Conservation (phyloP, 2,329 filamentous ascomycete species). For the Penicillium sclerotiorum region DNA sequence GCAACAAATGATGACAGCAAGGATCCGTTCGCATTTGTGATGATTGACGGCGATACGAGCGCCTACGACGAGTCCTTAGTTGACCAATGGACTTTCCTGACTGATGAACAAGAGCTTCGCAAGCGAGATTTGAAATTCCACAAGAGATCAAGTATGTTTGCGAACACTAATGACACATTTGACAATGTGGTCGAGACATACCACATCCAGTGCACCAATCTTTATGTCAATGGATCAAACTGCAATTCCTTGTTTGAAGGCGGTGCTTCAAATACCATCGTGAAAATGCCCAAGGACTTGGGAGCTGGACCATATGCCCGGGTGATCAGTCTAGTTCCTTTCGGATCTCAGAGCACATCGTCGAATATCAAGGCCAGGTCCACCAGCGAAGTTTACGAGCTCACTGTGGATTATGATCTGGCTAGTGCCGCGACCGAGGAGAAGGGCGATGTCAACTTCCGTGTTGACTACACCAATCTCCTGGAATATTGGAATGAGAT, state of each 20-base stretch:
- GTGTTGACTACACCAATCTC: conserved; percentile 10
- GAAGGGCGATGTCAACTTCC: conserved; percentile 9
- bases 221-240: background rate
- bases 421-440: background rate
- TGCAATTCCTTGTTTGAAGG: background rate
- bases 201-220: conserved; percentile 5
- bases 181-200: conserved; percentile 6
- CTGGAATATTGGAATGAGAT: conserved; percentile 4
- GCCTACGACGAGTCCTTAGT: background rate
- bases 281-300: conserved; percentile 8
- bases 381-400: conserved; percentile 1
- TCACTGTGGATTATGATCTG: conserved; percentile 8
- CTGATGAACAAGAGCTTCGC: background rate
- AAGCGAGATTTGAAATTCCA: background rate
- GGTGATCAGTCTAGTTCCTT: conserved; percentile 7
- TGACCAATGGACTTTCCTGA: background rate
- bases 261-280: conserved; percentile 6
- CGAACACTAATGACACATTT: conserved; percentile 4
- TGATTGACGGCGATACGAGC: conserved; percentile 3
- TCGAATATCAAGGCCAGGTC: background rate
- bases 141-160: conserved; percentile 7
- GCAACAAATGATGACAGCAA: background rate
- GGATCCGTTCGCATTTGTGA: background rate
- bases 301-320: conserved; percentile 8
- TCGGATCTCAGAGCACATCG: background rate